These are phyloP conservation scores for Penicillium subrubescens DNA, from an alignment of 495 filamentous ascomycete species.

Conservation along the genomic window DNA sequence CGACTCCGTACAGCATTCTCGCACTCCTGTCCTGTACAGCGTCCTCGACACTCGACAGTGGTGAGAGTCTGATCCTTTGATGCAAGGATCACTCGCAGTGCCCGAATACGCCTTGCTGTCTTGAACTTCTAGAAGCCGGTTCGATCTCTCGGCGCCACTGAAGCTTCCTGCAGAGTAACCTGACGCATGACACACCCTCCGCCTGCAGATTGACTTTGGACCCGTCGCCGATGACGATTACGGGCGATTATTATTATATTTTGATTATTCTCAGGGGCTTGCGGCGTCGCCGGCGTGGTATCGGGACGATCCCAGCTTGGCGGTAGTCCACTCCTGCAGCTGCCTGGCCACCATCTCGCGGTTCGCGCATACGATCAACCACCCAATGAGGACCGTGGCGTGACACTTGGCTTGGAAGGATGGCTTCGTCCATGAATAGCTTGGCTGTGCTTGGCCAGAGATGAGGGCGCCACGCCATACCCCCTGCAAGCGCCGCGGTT, in stretches of 20 bases:
- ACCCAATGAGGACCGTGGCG: constrained; percentile 7
- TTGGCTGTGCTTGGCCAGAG: background rate
- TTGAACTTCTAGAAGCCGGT: background rate
- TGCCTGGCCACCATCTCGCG: constrained; percentile 1
- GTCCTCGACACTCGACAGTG: background rate
- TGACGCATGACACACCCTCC: background rate
- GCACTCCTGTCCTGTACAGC: background rate
- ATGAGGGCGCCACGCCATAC: background rate
- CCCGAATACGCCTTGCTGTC: background rate
- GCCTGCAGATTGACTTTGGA: constrained; percentile 10
- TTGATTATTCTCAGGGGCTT: constrained; percentile 7
- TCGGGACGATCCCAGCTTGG: constrained; percentile 1
- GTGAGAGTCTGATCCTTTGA: background rate
- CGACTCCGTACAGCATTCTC: background rate
- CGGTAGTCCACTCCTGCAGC: constrained; percentile 5
- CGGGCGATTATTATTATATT: constrained; percentile 3
- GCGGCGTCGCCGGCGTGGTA: background rate
- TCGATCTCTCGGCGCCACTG: background rate
- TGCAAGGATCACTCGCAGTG: background rate
- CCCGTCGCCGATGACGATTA: background rate
- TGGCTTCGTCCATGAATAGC: background rate
- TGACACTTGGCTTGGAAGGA: background rate
- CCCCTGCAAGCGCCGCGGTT: background rate
- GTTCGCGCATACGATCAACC: constrained; percentile 7
- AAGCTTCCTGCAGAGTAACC: constrained; percentile 7